Evolutionary conservation across 192 early-diverging fungal genomes (phyloP).

Genomic region (Dissophora ornata): DNA sequence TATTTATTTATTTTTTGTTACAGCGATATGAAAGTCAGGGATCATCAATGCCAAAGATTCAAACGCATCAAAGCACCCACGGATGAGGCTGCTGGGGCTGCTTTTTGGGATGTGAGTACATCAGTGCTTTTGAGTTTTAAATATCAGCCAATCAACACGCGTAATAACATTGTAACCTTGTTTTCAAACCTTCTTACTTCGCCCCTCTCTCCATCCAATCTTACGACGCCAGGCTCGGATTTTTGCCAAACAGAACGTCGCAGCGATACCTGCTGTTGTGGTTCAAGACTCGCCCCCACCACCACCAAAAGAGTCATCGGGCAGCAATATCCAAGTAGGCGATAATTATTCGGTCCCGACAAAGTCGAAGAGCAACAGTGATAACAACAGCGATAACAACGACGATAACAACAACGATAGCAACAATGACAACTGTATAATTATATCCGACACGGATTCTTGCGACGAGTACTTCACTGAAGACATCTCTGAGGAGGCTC

Average conservation of each 20-base stretch:
- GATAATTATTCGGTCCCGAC: conserved; percentile 17
- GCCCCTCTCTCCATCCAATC: conserved; percentile 1
- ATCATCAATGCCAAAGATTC: conserved; percentile 16
- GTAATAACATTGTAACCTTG: conserved; percentile 23
- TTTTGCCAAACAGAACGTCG: too few relatives aligned
- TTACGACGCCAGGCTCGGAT: too few relatives aligned
- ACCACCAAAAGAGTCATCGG: conserved; percentile 13
- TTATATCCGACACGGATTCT: too few relatives aligned
- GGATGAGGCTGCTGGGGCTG: conserved; percentile 12
- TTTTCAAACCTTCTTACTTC: conserved; percentile 24
- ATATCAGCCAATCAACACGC: conserved; percentile 20
- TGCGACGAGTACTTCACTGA: too few relatives aligned
- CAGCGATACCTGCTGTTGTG: conserved; percentile 12
- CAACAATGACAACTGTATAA: too few relatives aligned
- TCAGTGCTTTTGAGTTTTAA: conserved; percentile 17
- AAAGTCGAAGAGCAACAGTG: conserved; percentile 9
- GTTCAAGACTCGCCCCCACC: conserved; percentile 15
- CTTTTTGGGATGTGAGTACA: conserved; percentile 27
- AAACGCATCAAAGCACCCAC: conserved; percentile 14
- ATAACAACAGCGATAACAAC: conserved; percentile 22
- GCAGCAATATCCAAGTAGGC: conserved; percentile 23
- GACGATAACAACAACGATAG: too few relatives aligned
- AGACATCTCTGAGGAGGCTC: too few relatives aligned
- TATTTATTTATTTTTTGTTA: conserved; percentile 24
- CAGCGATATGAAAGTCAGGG: conserved; percentile 16